These are phyloP conservation scores for Sugiyamaella castrensis DNA, from an alignment of 1,139 yeast species.

Conservation along the genomic window DNA sequence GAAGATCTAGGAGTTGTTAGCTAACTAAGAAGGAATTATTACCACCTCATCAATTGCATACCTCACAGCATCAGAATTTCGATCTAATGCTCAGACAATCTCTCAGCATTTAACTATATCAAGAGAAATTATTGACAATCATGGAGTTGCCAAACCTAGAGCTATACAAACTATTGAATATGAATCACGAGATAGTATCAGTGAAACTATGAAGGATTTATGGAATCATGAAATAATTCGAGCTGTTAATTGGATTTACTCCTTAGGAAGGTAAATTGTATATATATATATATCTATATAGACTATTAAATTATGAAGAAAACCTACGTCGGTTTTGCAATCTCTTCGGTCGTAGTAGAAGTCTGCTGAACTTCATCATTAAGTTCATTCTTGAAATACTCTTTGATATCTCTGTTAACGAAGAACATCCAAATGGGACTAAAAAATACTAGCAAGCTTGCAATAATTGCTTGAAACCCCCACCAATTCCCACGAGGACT, in stretches of 20 bases:
- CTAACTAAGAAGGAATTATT: slow-evolving; percentile 48
- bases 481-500: slow-evolving; percentile 60
- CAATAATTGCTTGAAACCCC: slow-evolving; percentile 39
- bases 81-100: slow-evolving; percentile 47
- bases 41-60: slow-evolving; percentile 64
- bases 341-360: no score
- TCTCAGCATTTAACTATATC: slow-evolving; percentile 51
- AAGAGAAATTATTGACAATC: slow-evolving; percentile 45
- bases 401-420: slow-evolving; percentile 54
- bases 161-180: slow-evolving; percentile 36
- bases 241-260: slow-evolving; percentile 62
- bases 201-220: slow-evolving; percentile 69
- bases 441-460: slow-evolving; percentile 52
- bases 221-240: slow-evolving; percentile 78
- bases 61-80: slow-evolving; percentile 59
- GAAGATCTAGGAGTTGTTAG: no score
- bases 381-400: slow-evolving; percentile 42
- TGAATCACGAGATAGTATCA: slow-evolving; percentile 45
- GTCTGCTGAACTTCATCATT: not conserved
- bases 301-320: no score
- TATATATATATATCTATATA: not conserved
- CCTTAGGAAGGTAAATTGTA: slow-evolving; percentile 25
- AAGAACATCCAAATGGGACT: slow-evolving; percentile 61
- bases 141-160: slow-evolving; percentile 37
- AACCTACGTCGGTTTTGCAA: no score